These are phyloP conservation scores for Globisporangium yorkense DNA, from an alignment of 352 stramenopile species.

Conservation along the genomic window DNA sequence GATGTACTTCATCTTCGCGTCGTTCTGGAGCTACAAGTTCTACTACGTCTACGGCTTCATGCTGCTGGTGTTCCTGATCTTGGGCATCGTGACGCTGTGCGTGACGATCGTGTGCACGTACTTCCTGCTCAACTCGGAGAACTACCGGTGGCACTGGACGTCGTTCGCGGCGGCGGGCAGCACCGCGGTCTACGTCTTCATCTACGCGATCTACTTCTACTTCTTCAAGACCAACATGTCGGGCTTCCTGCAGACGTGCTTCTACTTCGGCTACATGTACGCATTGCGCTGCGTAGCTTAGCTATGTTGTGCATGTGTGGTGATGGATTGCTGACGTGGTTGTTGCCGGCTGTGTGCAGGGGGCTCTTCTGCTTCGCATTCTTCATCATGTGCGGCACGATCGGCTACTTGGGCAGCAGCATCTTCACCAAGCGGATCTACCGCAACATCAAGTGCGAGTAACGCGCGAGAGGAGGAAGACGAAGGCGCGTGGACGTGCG, in stretches of 20 bases:
- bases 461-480: slow-evolving; percentile 12
- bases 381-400: slow-evolving; percentile 91
- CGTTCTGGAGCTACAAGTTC: slow-evolving; percentile 99
- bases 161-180: slow-evolving; percentile 92
- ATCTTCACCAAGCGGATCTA: slow-evolving; percentile 95
- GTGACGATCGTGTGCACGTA: slow-evolving; percentile 99
- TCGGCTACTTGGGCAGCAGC: slow-evolving; percentile 88
- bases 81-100: slow-evolving; percentile 97
- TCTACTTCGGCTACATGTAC: slow-evolving; percentile 99
- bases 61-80: slow-evolving; percentile 96
- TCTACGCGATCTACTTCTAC: slow-evolving; percentile 99
- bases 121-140: slow-evolving; percentile 98
- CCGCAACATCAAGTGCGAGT: slow-evolving; percentile 94
- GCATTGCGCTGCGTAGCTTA: slow-evolving; percentile 10
- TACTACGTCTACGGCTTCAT: slow-evolving; percentile 99
- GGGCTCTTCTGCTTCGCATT: slow-evolving; percentile 90
- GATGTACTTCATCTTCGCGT: slow-evolving; percentile 99
- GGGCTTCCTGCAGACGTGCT: slow-evolving; percentile 96
- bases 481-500: too few relatives aligned
- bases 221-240: slow-evolving; percentile 99
- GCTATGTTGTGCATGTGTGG: neutral
- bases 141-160: slow-evolving; percentile 99
- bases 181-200: slow-evolving; percentile 96
- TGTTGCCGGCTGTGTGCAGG: slow-evolving; percentile 29
- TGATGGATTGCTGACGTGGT: neutral